Conservation (phyloP, 352 stramenopile genomes). For the Discostella stelligera region DNA sequence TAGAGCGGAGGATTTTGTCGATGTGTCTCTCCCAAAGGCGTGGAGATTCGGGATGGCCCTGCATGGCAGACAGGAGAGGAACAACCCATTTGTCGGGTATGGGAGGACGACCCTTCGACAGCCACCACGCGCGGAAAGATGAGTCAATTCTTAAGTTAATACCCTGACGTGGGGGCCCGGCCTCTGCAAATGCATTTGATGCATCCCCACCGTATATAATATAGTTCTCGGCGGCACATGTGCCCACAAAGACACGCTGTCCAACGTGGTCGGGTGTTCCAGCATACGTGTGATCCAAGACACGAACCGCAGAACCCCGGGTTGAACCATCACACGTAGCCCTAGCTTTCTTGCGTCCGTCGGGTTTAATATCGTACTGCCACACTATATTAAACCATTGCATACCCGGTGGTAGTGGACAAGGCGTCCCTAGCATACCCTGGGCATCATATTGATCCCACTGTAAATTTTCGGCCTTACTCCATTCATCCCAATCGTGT, state of each 20-base stretch:
- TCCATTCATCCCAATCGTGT: conserved; percentile 46
- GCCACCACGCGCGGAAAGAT: conserved; percentile 38
- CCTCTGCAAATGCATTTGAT: conserved; percentile 44
- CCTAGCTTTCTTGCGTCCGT: conserved; percentile 25
- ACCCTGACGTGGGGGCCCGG: conserved; percentile 18
- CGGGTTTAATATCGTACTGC: conserved; percentile 19
- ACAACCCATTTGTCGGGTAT: conserved; percentile 26
- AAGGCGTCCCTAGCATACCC: conserved; percentile 50
- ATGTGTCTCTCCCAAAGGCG: conserved; percentile 51
- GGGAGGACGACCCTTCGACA: not conserved
- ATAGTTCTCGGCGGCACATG: conserved; percentile 14
- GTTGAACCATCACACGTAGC: conserved; percentile 36
- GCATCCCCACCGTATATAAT: conserved; percentile 31
- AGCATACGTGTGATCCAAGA: conserved; percentile 35
- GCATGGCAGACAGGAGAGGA: conserved; percentile 34
- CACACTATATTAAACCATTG: conserved; percentile 16
- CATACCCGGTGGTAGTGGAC: not conserved
- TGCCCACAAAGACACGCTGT: conserved; percentile 27
- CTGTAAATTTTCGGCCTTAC: conserved; percentile 22
- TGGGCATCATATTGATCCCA: conserved; percentile 31
- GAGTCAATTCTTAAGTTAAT: conserved; percentile 43
- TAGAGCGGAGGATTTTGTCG: conserved; percentile 30
- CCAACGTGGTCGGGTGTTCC: conserved; percentile 36
- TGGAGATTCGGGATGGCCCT: conserved; percentile 52
- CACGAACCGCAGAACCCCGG: conserved; percentile 14